Evolutionary conservation across 257 asterid genomes (phyloP).

Genomic region (Ilex aquifolium): DNA sequence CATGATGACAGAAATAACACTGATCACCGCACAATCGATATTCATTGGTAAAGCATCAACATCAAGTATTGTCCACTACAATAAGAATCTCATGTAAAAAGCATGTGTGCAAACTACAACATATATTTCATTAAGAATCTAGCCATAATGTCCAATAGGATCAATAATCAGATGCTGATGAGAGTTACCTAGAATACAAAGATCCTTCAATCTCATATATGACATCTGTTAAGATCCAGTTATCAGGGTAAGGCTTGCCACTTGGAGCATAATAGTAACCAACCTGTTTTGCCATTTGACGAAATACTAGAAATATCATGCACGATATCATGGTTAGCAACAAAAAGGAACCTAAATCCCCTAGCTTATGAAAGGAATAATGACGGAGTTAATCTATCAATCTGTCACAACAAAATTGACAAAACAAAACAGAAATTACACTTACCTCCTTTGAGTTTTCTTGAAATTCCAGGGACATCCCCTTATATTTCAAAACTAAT

Average conservation of each 20-base stretch:
- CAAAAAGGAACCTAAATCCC: neutral
- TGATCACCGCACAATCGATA: no score
- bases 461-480: no score
- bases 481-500: no score
- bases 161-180: conserved; percentile 10
- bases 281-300: conserved; percentile 53
- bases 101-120: no score
- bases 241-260: conserved; percentile 99
- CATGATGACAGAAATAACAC: no score
- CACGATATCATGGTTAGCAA: conserved; percentile 14
- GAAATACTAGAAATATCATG: conserved; percentile 16
- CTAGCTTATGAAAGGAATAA: neutral
- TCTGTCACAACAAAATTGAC: no score
- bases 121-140: no score
- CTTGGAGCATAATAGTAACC: conserved; percentile 99
- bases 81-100: no score
- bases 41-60: no score
- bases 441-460: no score
- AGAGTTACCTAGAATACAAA: conserved; percentile 71
- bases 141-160: neutral
- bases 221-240: conserved; percentile 91
- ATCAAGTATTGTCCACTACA: no score
- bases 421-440: no score
- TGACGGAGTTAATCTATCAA: neutral
- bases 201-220: conserved; percentile 90